These are phyloP conservation scores for Leptographium radiaticola DNA, from an alignment of 2,329 filamentous ascomycete species.

Conservation along the genomic window DNA sequence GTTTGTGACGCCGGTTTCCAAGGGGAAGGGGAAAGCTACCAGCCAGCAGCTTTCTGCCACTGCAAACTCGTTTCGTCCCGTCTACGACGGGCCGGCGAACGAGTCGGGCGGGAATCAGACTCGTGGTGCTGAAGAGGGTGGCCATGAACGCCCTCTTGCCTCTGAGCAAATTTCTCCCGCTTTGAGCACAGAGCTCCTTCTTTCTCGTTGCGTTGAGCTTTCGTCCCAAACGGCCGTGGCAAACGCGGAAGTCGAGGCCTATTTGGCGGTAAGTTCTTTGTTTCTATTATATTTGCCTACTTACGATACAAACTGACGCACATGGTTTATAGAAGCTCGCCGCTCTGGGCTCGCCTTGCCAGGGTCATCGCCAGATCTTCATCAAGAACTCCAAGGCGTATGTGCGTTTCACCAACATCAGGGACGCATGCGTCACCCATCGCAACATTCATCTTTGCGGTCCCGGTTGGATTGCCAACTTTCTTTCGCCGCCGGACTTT, in stretches of 20 bases:
- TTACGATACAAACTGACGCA: constrained; percentile 7
- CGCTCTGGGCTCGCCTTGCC: constrained; percentile 19
- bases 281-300: neutral
- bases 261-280: constrained; percentile 27
- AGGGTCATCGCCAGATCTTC: constrained; percentile 25
- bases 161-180: constrained; percentile 16
- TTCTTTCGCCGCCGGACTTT: constrained; percentile 32
- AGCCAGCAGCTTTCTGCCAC: constrained; percentile 47
- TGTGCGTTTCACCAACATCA: constrained; percentile 46
- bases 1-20: constrained; percentile 30
- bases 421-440: constrained; percentile 40
- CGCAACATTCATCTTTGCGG: constrained; percentile 29
- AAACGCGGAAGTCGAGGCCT: constrained; percentile 26
- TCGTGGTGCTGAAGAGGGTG: constrained; percentile 3
- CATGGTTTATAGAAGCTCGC: constrained; percentile 25
- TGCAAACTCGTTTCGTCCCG: constrained; percentile 47
- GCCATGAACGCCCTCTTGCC: constrained; percentile 11
- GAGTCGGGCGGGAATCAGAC: constrained; percentile 9
- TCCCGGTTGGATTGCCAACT: constrained; percentile 32
- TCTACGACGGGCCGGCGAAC: constrained; percentile 16
- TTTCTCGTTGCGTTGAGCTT: constrained; percentile 33
- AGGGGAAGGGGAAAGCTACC: constrained; percentile 16
- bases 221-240: constrained; percentile 20
- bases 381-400: constrained; percentile 30
- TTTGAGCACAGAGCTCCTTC: constrained; percentile 31